Conservation (phyloP, 257 asterid genomes). For the Fraxinus excelsior region DNA sequence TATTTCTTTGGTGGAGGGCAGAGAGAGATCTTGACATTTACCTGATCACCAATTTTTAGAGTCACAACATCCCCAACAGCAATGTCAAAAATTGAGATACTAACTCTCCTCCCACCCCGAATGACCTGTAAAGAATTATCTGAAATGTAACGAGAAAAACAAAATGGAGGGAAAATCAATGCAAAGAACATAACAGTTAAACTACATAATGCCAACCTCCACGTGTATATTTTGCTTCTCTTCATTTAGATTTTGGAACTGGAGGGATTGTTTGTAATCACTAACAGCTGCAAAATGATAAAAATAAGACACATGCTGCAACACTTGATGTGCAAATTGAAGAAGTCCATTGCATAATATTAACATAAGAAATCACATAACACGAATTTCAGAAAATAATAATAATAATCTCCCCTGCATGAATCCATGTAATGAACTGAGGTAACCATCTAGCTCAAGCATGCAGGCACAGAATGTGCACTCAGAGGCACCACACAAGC, state of each 20-base stretch:
- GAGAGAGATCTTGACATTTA: slow-evolving; percentile 24
- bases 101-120: slow-evolving; percentile 76
- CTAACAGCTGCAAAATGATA: slow-evolving; percentile 67
- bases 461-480: not conserved
- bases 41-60: slow-evolving; percentile 99
- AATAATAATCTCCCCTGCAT: not conserved
- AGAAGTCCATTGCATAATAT: slow-evolving; percentile 5
- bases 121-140: slow-evolving; percentile 58
- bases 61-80: slow-evolving; percentile 93
- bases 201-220: slow-evolving; percentile 60
- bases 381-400: not conserved
- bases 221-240: slow-evolving; percentile 95
- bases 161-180: slow-evolving; percentile 17
- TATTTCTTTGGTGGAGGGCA: not conserved
- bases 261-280: slow-evolving; percentile 95
- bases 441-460: not conserved
- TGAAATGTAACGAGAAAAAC: slow-evolving; percentile 17
- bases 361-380: not conserved
- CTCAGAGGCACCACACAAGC: not conserved
- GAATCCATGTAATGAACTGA: not conserved
- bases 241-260: slow-evolving; percentile 89
- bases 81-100: slow-evolving; percentile 84
- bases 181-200: slow-evolving; percentile 10
- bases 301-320: slow-evolving; percentile 1
- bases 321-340: slow-evolving; percentile 16